Percentiles rank a stretch among this genome's conserved stretches.
phyloP scores from a whole-genome alignment of 2,329 filamentous ascomycete species.

The Diplodia seriata region DNA sequence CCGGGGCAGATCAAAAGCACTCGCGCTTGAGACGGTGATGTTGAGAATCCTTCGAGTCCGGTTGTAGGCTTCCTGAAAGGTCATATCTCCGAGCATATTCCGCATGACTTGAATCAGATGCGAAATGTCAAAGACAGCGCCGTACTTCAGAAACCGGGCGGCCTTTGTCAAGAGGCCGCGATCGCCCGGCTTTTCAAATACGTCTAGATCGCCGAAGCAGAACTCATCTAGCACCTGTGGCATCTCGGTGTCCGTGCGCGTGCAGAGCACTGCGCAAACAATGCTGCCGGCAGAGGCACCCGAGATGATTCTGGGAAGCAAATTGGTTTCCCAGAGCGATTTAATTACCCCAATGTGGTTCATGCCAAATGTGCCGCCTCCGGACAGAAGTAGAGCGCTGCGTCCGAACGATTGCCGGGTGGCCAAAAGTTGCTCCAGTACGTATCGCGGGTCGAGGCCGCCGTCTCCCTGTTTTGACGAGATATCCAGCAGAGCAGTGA shows the following conservation, averaged over 20 bases:
- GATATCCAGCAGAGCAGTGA: slow-evolving; percentile 72
- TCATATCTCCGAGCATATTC: slow-evolving; percentile 81
- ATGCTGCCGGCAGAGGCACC: slow-evolving; percentile 89
- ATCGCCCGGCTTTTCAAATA: slow-evolving; percentile 72
- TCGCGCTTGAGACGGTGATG: slow-evolving; percentile 89
- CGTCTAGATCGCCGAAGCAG: slow-evolving; percentile 78
- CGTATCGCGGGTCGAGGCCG: slow-evolving; percentile 64
- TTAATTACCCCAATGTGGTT: slow-evolving; percentile 89
- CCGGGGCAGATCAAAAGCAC: slow-evolving; percentile 83
- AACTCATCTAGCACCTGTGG: slow-evolving; percentile 72
- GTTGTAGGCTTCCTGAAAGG: slow-evolving; percentile 95
- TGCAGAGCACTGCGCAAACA: slow-evolving; percentile 80
- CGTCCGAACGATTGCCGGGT: slow-evolving; percentile 84
- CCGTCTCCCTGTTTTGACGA: slow-evolving; percentile 57
- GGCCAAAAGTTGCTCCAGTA: slow-evolving; percentile 73
- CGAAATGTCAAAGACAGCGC: slow-evolving; percentile 83
- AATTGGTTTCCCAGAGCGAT: slow-evolving; percentile 73
- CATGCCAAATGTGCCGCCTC: slow-evolving; percentile 90
- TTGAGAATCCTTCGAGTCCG: slow-evolving; percentile 91
- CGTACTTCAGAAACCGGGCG: slow-evolving; percentile 77
- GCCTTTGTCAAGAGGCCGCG: slow-evolving; percentile 73
- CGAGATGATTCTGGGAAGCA: slow-evolving; percentile 85
- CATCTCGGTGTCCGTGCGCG: slow-evolving; percentile 78
- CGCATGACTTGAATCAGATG: slow-evolving; percentile 84
- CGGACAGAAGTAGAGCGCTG: slow-evolving; percentile 81